Evolutionary conservation across 805 yeast genomes (phyloP).

Genomic region (Yarrowia alimentaria): DNA sequence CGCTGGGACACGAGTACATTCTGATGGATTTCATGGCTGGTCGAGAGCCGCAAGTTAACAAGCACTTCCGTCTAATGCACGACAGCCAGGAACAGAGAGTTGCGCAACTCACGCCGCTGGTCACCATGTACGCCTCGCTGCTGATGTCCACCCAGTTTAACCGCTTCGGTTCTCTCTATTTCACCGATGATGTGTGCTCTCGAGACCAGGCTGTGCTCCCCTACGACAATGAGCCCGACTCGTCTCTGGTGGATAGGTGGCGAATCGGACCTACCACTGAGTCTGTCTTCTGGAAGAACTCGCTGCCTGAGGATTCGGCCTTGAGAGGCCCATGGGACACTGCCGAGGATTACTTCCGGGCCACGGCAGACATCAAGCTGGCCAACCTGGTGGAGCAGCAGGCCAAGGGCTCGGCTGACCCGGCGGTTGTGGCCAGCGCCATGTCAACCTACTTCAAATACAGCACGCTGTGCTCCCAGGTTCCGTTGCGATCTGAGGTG

Average conservation of each 20-base stretch:
- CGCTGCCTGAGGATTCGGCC: slow-evolving; percentile 49
- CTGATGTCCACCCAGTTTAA: slow-evolving; percentile 61
- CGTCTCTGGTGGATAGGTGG: slow-evolving; percentile 65
- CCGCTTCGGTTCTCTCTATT: slow-evolving; percentile 79
- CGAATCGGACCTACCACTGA: slow-evolving; percentile 86
- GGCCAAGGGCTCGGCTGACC: slow-evolving; percentile 50
- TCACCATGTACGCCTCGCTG: slow-evolving; percentile 60
- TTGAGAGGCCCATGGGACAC: slow-evolving; percentile 76
- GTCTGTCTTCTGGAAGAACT: slow-evolving; percentile 68
- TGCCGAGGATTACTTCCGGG: slow-evolving; percentile 62
- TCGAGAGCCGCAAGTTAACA: slow-evolving; percentile 73
- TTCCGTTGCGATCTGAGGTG: slow-evolving; percentile 51
- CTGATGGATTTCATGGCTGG: slow-evolving; percentile 80
- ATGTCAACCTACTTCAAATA: slow-evolving; percentile 63
- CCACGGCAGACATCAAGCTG: slow-evolving; percentile 64
- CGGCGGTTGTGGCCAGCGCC: slow-evolving; percentile 45
- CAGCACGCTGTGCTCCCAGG: slow-evolving; percentile 51
- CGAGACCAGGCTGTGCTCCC: slow-evolving; percentile 45
- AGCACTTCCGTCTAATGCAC: slow-evolving; percentile 80
- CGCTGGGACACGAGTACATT: slow-evolving; percentile 70
- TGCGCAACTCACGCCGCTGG: slow-evolving; percentile 63
- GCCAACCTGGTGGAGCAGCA: slow-evolving; percentile 56
- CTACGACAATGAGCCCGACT: slow-evolving; percentile 57
- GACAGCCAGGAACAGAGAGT: slow-evolving; percentile 53
- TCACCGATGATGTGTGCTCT: slow-evolving; percentile 61